Percentiles rank a stretch among this genome's conserved stretches.
Evolutionary conservation across 768 basidiomycete species (phyloP).

Genomic region (Wakefieldia striispora): DNA sequence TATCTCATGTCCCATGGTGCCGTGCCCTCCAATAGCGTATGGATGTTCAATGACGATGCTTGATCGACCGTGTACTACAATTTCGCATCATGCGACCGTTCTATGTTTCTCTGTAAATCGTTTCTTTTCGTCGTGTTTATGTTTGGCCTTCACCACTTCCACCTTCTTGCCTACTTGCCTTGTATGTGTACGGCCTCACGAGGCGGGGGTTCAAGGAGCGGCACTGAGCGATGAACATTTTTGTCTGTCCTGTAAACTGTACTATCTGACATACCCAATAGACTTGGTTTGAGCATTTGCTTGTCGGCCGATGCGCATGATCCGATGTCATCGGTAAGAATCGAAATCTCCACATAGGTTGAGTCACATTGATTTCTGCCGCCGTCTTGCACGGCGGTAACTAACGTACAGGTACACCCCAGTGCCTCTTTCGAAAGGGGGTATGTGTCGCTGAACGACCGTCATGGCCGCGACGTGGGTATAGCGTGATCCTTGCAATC

Average conservation of each 20-base stretch:
- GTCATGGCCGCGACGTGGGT: constrained; percentile 1
- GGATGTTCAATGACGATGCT: constrained; percentile 17
- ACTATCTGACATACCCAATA: constrained; percentile 26
- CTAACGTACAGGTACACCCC: background rate
- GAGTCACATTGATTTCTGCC: background rate
- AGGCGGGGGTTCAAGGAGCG: constrained; percentile 18
- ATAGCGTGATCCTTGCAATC: background rate
- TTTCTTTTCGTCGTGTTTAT: constrained; percentile 13
- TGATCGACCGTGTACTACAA: constrained; percentile 7
- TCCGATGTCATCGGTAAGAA: background rate
- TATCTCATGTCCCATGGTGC: constrained; percentile 13
- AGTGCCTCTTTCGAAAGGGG: background rate
- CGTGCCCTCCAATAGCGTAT: constrained; percentile 9
- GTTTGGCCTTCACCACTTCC: background rate
- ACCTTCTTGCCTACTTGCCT: constrained; percentile 22
- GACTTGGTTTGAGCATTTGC: constrained; percentile 7
- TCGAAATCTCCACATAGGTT: background rate
- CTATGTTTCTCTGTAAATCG: constrained; percentile 23
- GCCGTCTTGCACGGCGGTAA: background rate
- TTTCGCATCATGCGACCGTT: constrained; percentile 1
- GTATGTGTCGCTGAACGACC: background rate
- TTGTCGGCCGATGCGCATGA: background rate
- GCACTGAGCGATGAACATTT: constrained; percentile 22
- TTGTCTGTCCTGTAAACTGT: constrained; percentile 23
- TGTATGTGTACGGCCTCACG: constrained; percentile 23